A percentile compares a stretch with the other conserved stretches of the same genome.
phyloP scores from a whole-genome alignment of 2,329 filamentous ascomycete species.

The Aspergillus transmontanensis region DNA sequence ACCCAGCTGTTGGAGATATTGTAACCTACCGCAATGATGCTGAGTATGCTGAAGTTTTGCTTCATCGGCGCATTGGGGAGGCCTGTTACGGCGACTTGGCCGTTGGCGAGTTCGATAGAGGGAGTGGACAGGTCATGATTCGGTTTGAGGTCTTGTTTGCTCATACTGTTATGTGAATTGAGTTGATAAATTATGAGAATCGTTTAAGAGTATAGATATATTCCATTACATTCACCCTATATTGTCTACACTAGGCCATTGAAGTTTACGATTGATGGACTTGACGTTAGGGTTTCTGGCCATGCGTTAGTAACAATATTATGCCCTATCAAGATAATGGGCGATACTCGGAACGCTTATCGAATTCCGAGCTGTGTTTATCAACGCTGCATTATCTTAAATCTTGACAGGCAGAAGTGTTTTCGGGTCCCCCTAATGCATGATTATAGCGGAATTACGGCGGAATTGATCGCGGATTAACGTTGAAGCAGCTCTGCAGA shows the following conservation, averaged over 20 bases:
- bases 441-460: background rate
- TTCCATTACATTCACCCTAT: background rate
- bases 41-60: constrained; percentile 27
- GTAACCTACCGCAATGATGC: constrained; percentile 27
- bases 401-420: background rate
- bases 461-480: background rate
- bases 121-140: constrained; percentile 5
- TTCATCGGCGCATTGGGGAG: constrained; percentile 23
- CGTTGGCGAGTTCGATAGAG: constrained; percentile 21
- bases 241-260: background rate
- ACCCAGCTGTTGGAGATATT: constrained; percentile 31
- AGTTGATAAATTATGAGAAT: background rate
- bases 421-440: background rate
- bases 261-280: background rate
- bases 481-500: background rate
- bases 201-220: background rate
- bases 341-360: constrained; percentile 17
- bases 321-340: background rate
- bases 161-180: constrained; percentile 13
- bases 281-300: background rate
- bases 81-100: constrained; percentile 22
- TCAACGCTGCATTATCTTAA: background rate
- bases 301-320: background rate
- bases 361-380: constrained; percentile 20
- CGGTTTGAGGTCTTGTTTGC: constrained; percentile 3